A percentile compares a stretch with the other conserved stretches of the same genome.
Evolutionary conservation across 495 filamentous ascomycete species (phyloP).

Genomic region (Penicillium taxi): DNA sequence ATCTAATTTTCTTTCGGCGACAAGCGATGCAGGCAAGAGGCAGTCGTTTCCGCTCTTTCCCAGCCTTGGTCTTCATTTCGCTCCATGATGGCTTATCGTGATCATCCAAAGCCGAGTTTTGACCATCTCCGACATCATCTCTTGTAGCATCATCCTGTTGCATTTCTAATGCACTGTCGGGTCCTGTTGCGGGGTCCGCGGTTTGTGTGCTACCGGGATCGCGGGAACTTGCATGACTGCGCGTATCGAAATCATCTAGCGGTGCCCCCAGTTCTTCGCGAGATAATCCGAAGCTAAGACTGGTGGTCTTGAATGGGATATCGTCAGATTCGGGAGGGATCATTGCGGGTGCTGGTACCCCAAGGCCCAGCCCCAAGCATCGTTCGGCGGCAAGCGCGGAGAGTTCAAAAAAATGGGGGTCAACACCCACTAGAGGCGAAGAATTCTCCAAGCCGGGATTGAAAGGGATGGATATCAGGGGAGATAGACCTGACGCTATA

Average conservation of each 20-base stretch:
- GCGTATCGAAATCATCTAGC: conserved; percentile 35
- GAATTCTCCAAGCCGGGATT: background rate
- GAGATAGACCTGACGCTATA: background rate
- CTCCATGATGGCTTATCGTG: conserved; percentile 66
- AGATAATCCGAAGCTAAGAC: conserved; percentile 15
- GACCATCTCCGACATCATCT: conserved; percentile 29
- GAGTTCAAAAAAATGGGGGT: conserved; percentile 13
- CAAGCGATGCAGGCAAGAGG: conserved; percentile 95
- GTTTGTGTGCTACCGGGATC: conserved; percentile 28
- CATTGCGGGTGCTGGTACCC: conserved; percentile 41
- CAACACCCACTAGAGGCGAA: background rate
- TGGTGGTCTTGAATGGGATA: conserved; percentile 29
- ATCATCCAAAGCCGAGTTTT: conserved; percentile 45
- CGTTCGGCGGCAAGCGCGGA: conserved; percentile 18
- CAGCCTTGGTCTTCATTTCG: conserved; percentile 95
- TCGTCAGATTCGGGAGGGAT: conserved; percentile 35
- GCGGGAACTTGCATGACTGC: conserved; percentile 40
- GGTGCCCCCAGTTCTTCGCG: conserved; percentile 25
- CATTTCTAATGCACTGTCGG: conserved; percentile 17
- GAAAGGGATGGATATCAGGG: background rate
- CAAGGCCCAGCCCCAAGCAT: conserved; percentile 34
- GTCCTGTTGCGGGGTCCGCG: conserved; percentile 16
- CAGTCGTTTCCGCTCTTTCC: conserved; percentile 89
- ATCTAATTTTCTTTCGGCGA: conserved; percentile 93
- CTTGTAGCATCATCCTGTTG: conserved; percentile 18